A percentile compares a stretch with the other conserved stretches of the same genome.
phyloP scores from a whole-genome alignment of 2,329 filamentous ascomycete species.

The Ophiostoma himal-ulmi region DNA sequence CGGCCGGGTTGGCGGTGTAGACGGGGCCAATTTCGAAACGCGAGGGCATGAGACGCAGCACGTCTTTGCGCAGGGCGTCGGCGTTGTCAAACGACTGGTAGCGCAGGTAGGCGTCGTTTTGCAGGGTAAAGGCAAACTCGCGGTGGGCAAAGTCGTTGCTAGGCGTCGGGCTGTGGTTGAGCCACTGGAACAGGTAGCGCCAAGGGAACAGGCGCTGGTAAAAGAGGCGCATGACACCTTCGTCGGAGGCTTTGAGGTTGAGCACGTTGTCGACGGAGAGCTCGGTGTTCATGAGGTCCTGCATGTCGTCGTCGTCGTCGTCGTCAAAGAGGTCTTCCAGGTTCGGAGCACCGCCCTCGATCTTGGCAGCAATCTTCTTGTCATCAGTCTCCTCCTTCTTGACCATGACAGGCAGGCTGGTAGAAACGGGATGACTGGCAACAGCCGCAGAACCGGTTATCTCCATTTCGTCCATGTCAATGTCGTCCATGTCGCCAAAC shows the following conservation, averaged over 20 bases:
- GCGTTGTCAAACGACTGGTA: constrained; percentile 66
- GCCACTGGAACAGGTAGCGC: constrained; percentile 91
- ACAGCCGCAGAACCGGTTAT: constrained; percentile 27
- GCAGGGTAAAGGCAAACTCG: constrained; percentile 94
- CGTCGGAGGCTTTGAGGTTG: constrained; percentile 52
- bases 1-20: constrained; percentile 87
- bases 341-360: constrained; percentile 39
- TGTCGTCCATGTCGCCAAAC: constrained; percentile 33
- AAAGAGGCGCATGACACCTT: constrained; percentile 84
- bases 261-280: constrained; percentile 21
- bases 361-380: constrained; percentile 31
- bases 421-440: background rate
- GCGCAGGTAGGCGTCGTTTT: constrained; percentile 84
- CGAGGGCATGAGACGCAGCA: constrained; percentile 78
- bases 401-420: background rate
- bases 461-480: constrained; percentile 29
- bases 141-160: constrained; percentile 85
- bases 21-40: constrained; percentile 99
- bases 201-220: constrained; percentile 96
- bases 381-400: constrained; percentile 17
- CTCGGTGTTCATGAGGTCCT: constrained; percentile 30
- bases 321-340: constrained; percentile 56
- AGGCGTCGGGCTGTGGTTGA: constrained; percentile 85
- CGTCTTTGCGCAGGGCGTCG: constrained; percentile 79
- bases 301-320: constrained; percentile 47